Conservation (phyloP, 257 asterid species). For the Ilex asprella region DNA sequence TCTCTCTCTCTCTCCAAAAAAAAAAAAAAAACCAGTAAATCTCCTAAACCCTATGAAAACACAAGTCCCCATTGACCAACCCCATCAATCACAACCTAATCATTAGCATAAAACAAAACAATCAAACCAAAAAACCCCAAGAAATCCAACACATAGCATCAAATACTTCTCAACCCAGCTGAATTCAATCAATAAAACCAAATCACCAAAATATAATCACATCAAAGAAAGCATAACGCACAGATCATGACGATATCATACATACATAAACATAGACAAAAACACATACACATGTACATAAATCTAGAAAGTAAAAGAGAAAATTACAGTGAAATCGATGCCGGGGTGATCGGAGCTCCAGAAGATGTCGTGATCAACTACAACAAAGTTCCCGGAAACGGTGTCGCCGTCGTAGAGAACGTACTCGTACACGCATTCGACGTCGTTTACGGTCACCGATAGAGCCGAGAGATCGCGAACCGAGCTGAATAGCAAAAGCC, state of each 20-base stretch:
- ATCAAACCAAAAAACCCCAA: too few relatives aligned
- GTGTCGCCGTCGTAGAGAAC: slow-evolving; percentile 67
- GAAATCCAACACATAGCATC: too few relatives aligned
- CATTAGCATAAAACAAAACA: too few relatives aligned
- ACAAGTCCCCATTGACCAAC: too few relatives aligned
- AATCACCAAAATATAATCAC: background rate
- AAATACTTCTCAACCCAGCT: background rate
- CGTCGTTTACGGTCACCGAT: slow-evolving; percentile 58
- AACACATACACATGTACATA: background rate
- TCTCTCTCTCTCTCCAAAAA: too few relatives aligned
- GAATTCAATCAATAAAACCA: background rate
- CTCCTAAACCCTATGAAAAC: too few relatives aligned
- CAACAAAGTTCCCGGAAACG: slow-evolving; percentile 79
- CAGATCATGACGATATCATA: background rate
- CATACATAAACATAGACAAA: background rate
- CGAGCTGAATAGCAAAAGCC: slow-evolving; percentile 34
- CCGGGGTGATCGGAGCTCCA: slow-evolving; percentile 74
- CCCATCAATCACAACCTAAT: too few relatives aligned
- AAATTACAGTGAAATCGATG: slow-evolving; percentile 57
- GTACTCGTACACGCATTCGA: slow-evolving; percentile 79
- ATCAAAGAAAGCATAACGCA: background rate
- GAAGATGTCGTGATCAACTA: slow-evolving; percentile 66
- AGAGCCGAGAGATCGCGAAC: slow-evolving; percentile 36
- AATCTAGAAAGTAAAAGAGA: background rate
- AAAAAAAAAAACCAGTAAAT: too few relatives aligned